Conservation (phyloP, 805 yeast genomes). For the Candida ascalaphidarum region DNA sequence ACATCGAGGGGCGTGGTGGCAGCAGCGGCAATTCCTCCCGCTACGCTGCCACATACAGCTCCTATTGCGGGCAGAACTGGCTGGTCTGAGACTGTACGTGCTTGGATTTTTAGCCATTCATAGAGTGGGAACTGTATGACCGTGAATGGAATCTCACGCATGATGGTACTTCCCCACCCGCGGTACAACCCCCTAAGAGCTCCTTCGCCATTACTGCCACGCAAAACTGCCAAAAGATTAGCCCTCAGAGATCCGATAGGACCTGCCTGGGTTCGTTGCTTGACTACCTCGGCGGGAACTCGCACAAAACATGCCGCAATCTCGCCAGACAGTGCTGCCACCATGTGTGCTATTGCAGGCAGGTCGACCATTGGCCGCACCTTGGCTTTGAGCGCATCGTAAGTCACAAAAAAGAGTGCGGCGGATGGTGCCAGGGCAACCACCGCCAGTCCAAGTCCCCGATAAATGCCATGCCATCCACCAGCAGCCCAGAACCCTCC, state of each 20-base stretch:
- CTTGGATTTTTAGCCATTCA: constrained; percentile 62
- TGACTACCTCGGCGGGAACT: constrained; percentile 95
- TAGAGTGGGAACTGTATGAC: constrained; percentile 92
- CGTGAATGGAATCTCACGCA: constrained; percentile 96
- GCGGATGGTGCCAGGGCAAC: constrained; percentile 87
- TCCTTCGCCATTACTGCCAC: constrained; percentile 66
- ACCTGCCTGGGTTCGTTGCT: constrained; percentile 79
- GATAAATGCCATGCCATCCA: constrained; percentile 84
- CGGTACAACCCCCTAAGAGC: constrained; percentile 71
- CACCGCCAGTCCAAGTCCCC: constrained; percentile 89
- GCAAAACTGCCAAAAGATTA: constrained; percentile 69
- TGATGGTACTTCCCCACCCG: constrained; percentile 88
- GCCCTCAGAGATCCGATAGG: constrained; percentile 20
- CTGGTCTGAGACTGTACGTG: constrained; percentile 40
- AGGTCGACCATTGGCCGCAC: constrained; percentile 22
- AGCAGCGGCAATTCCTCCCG: constrained; percentile 81
- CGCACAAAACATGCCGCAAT: constrained; percentile 87
- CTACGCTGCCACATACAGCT: constrained; percentile 74
- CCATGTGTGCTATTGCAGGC: constrained; percentile 59
- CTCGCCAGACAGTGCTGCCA: constrained; percentile 84
- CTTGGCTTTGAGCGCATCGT: constrained; percentile 60
- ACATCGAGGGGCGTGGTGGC: constrained; percentile 75
- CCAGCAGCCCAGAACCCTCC: constrained; percentile 94
- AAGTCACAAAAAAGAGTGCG: constrained; percentile 51
- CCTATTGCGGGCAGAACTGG: constrained; percentile 60